A percentile compares a stretch with the other conserved stretches of the same genome.
Evolutionary conservation across 768 basidiomycete genomes (phyloP).

Genomic region (Dacryopinax spathularia): DNA sequence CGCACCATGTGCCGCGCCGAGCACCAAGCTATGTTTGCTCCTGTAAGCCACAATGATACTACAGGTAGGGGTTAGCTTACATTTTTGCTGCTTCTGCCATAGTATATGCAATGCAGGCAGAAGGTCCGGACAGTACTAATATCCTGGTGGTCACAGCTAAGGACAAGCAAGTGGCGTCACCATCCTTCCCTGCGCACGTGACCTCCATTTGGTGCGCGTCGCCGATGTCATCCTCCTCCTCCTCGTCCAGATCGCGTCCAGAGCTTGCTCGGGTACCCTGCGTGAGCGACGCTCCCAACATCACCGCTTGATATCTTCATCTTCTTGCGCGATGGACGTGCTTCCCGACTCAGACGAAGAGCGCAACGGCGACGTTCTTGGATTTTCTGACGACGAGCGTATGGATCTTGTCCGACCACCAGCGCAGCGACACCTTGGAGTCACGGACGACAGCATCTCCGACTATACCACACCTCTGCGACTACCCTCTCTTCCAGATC

Average conservation of each 20-base stretch:
- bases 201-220: constrained; percentile 2
- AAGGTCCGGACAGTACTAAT: background rate
- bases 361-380: background rate
- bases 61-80: background rate
- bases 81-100: background rate
- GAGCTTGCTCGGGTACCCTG: too few species aligned
- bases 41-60: background rate
- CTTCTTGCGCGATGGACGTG: background rate
- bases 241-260: too few species aligned
- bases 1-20: constrained; percentile 65
- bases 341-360: background rate
- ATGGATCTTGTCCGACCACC: background rate
- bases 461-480: background rate
- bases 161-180: background rate
- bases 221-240: background rate
- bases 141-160: background rate
- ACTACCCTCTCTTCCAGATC: background rate
- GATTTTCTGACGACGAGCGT: background rate
- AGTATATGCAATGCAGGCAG: background rate
- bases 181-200: background rate
- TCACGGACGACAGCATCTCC: background rate
- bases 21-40: constrained; percentile 41
- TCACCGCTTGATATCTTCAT: background rate
- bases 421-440: background rate
- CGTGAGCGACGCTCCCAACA: background rate